These are phyloP conservation scores for Rhodotorula kratochvilovae DNA, from an alignment of 768 basidiomycete species.

Conservation along the genomic window DNA sequence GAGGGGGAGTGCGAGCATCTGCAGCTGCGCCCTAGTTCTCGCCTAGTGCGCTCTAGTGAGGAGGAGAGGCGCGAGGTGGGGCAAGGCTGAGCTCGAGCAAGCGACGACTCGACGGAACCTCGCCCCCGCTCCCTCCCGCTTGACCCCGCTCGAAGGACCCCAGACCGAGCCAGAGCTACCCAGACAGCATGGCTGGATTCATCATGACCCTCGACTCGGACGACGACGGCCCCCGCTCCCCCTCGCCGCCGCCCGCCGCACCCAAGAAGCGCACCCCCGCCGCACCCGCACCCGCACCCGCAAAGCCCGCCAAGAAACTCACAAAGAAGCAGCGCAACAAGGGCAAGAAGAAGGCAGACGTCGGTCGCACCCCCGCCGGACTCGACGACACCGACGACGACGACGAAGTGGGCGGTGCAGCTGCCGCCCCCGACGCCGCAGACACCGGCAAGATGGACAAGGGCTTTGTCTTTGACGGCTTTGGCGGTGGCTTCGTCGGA, in stretches of 20 bases:
- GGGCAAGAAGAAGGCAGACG: slow-evolving; percentile 9
- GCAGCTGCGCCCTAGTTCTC: no score
- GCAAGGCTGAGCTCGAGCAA: neutral
- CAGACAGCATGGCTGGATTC: slow-evolving; percentile 30
- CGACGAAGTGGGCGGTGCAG: neutral
- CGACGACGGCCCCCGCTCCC: slow-evolving; percentile 32
- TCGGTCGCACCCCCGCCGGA: neutral
- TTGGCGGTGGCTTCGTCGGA: slow-evolving; percentile 40
- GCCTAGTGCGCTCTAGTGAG: no score
- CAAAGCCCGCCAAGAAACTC: neutral
- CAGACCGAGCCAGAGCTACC: neutral
- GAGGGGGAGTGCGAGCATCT: no score
- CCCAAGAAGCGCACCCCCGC: neutral
- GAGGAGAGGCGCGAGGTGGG: no score
- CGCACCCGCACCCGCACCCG: neutral
- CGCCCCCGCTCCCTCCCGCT: neutral
- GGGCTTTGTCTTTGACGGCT: slow-evolving; percentile 41
- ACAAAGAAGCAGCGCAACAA: slow-evolving; percentile 14
- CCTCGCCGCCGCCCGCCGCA: neutral
- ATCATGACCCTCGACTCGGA: slow-evolving; percentile 43
- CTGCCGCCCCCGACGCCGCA: neutral
- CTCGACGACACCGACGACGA: neutral
- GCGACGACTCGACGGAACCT: no score
- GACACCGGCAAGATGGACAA: slow-evolving; percentile 21
- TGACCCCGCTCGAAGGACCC: neutral